Percentiles rank a stretch among this genome's conserved stretches.
Evolutionary conservation across 129 eudicot genomes (phyloP).

Genomic region (Chrysanthemum seticuspe): DNA sequence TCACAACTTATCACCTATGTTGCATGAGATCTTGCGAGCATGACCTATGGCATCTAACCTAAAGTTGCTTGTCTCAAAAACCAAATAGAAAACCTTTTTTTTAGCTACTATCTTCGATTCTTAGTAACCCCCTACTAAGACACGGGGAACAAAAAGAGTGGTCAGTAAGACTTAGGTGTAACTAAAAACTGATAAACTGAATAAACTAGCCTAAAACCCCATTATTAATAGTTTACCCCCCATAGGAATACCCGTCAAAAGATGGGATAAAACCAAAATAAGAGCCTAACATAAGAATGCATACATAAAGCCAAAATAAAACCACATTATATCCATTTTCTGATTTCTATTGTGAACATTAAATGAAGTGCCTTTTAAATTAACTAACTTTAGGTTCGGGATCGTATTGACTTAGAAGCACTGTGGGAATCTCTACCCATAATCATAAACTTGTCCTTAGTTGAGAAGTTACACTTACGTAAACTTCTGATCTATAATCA

Average conservation of each 20-base stretch:
- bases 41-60: neutral
- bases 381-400: neutral
- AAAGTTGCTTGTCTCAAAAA: slow-evolving; percentile 15
- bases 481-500: too few species aligned
- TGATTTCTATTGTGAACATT: slow-evolving; percentile 4
- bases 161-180: too few species aligned
- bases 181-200: too few species aligned
- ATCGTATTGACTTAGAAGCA: neutral
- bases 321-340: neutral
- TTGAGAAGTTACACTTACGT: too few species aligned
- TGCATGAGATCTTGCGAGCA: slow-evolving; percentile 7
- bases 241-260: neutral
- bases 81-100: slow-evolving; percentile 2
- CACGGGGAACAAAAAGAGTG: neutral
- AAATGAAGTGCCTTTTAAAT: slow-evolving; percentile 7
- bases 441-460: too few species aligned
- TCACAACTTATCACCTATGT: neutral
- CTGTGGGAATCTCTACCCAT: neutral
- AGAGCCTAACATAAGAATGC: too few species aligned
- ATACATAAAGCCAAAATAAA: too few species aligned
- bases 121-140: neutral
- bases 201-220: neutral
- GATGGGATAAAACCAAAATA: neutral
- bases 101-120: neutral
- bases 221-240: neutral